These are phyloP conservation scores for Aspergillus funiculosus DNA, from an alignment of 495 filamentous ascomycete species.

Conservation along the genomic window DNA sequence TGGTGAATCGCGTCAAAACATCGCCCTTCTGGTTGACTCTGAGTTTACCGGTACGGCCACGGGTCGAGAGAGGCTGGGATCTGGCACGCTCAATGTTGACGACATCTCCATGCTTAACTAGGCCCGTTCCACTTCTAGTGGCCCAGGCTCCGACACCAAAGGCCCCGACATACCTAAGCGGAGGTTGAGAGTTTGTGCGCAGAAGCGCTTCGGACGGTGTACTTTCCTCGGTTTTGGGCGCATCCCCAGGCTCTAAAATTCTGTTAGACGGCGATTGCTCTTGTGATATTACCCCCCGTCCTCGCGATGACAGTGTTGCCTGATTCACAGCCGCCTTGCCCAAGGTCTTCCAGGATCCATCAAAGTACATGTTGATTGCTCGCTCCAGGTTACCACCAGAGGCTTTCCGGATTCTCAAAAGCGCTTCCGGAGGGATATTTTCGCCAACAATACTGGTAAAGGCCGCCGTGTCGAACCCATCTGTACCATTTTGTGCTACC, in stretches of 20 bases:
- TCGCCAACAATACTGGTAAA: constrained; percentile 70
- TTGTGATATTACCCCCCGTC: constrained; percentile 9
- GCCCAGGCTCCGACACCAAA: constrained; percentile 92
- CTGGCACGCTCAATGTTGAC: constrained; percentile 85
- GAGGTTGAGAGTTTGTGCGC: constrained; percentile 44
- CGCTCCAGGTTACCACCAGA: constrained; percentile 58
- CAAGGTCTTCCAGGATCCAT: constrained; percentile 78
- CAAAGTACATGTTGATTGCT: constrained; percentile 82
- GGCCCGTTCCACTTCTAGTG: constrained; percentile 70
- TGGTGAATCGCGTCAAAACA: constrained; percentile 91
- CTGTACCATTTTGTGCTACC: not conserved
- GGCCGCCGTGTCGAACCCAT: constrained; percentile 59
- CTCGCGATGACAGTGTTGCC: constrained; percentile 11
- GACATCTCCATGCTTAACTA: constrained; percentile 69
- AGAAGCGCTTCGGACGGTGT: constrained; percentile 9
- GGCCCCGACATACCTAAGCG: constrained; percentile 75
- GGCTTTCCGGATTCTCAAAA: constrained; percentile 50
- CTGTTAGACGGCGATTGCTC: constrained; percentile 1
- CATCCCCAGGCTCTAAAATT: not conserved
- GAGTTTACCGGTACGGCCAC: constrained; percentile 45
- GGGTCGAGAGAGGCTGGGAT: constrained; percentile 54
- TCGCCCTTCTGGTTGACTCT: constrained; percentile 59
- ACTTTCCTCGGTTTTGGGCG: not conserved
- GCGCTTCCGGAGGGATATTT: constrained; percentile 46
- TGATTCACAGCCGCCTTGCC: constrained; percentile 7